Evolutionary conservation across 805 yeast species (phyloP).

Genomic region (Starmerella asiatica): DNA sequence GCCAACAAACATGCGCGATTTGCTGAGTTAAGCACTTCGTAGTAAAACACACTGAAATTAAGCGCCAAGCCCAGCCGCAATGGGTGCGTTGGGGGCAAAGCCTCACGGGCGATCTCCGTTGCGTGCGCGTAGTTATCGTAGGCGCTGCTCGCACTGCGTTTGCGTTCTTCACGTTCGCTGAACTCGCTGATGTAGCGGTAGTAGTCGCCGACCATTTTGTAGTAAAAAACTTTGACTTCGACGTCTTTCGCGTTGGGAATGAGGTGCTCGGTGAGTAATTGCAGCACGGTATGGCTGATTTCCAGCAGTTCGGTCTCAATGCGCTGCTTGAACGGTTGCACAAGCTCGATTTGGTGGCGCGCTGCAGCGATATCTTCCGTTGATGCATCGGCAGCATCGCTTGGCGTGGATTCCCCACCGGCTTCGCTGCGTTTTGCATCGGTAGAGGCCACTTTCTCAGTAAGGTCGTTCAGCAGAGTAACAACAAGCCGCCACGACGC

Average conservation of each 20-base stretch:
- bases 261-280: constrained; percentile 76
- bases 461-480: constrained; percentile 71
- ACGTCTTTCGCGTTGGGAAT: constrained; percentile 92
- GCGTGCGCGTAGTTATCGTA: constrained; percentile 92
- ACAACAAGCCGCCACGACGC: constrained; percentile 99
- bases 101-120: constrained; percentile 91
- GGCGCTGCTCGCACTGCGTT: constrained; percentile 82
- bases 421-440: neutral
- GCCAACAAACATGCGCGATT: constrained; percentile 98
- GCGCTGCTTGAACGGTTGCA: constrained; percentile 88
- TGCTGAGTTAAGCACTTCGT: constrained; percentile 95
- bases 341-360: constrained; percentile 42
- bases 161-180: constrained; percentile 80
- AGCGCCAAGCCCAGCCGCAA: constrained; percentile 95
- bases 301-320: constrained; percentile 84
- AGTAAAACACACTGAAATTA: constrained; percentile 95
- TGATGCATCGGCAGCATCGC: constrained; percentile 2
- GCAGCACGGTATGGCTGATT: constrained; percentile 86
- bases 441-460: constrained; percentile 56
- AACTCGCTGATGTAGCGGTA: constrained; percentile 98
- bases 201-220: constrained; percentile 99
- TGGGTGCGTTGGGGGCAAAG: constrained; percentile 97
- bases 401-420: neutral
- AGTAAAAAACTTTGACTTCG: constrained; percentile 95
- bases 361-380: constrained; percentile 34